Evolutionary conservation across 2,329 filamentous ascomycete species (phyloP).

Genomic region (Scleromitrula shiraiana): DNA sequence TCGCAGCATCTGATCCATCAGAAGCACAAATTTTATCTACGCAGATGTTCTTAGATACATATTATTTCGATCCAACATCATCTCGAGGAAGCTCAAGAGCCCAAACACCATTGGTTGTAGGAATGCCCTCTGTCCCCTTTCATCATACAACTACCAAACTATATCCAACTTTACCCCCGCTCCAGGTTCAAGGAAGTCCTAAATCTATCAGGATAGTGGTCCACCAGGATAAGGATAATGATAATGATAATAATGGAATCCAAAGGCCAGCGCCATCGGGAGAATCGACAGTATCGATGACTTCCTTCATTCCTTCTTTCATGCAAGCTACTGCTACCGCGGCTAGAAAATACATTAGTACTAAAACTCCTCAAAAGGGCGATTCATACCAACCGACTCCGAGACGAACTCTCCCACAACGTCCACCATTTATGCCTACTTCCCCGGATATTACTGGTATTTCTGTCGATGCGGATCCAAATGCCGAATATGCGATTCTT

Average conservation of each 20-base stretch:
- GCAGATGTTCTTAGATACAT: slow-evolving; percentile 66
- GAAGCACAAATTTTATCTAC: slow-evolving; percentile 73
- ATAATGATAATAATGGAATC: slow-evolving; percentile 12
- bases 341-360: slow-evolving; percentile 29
- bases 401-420: slow-evolving; percentile 54
- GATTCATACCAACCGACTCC: slow-evolving; percentile 45
- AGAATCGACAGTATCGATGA: slow-evolving; percentile 12
- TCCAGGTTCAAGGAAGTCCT: slow-evolving; percentile 22
- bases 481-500: slow-evolving; percentile 76
- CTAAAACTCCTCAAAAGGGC: slow-evolving; percentile 40
- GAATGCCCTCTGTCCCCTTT: slow-evolving; percentile 28
- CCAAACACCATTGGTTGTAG: slow-evolving; percentile 61
- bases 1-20: slow-evolving; percentile 69
- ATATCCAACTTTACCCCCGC: slow-evolving; percentile 18
- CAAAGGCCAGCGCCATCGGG: slow-evolving; percentile 1
- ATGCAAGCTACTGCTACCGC: slow-evolving; percentile 26
- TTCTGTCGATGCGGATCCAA: slow-evolving; percentile 55
- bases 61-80: slow-evolving; percentile 60
- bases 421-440: slow-evolving; percentile 64
- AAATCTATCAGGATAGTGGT: slow-evolving; percentile 23
- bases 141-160: slow-evolving; percentile 15
- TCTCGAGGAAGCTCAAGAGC: slow-evolving; percentile 57
- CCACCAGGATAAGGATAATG: slow-evolving; percentile 10
- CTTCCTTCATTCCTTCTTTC: slow-evolving; percentile 23
- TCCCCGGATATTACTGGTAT: slow-evolving; percentile 67